Percentiles rank a stretch among this genome's conserved stretches.
Conservation (phyloP, 441 rosid species). For the Aleurites moluccanus region DNA sequence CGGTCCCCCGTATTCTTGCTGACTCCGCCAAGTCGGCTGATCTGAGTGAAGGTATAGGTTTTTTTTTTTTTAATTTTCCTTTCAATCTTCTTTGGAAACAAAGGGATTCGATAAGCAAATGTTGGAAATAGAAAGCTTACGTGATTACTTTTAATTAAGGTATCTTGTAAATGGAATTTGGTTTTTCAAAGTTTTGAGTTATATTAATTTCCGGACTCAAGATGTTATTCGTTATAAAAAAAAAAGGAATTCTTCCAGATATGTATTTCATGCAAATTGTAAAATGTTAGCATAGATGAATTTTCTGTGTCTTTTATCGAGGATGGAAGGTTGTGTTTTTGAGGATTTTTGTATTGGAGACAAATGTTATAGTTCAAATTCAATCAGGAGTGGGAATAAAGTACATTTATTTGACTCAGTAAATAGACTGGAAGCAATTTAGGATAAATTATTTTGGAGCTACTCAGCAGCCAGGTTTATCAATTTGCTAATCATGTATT, state of each 20-base stretch:
- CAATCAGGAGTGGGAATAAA: not conserved
- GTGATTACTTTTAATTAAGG: not conserved
- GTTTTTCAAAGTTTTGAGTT: not conserved
- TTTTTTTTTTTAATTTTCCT: not conserved
- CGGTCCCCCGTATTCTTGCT: constrained; percentile 48
- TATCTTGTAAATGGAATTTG: not conserved
- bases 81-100: not conserved
- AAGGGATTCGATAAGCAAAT: not conserved
- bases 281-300: not conserved
- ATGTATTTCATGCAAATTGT: not conserved
- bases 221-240: not conserved
- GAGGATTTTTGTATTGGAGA: not conserved
- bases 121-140: not conserved
- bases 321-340: not conserved
- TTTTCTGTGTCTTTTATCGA: not conserved
- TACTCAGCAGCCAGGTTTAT: not conserved
- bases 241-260: not conserved
- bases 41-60: constrained; percentile 31
- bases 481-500: not conserved
- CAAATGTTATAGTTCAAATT: not conserved
- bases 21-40: constrained; percentile 22
- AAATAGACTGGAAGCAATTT: not conserved
- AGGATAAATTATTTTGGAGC: not conserved
- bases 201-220: not conserved
- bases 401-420: not conserved